Conservation (phyloP, 2,329 filamentous ascomycete genomes). For the Septoria linicola region DNA sequence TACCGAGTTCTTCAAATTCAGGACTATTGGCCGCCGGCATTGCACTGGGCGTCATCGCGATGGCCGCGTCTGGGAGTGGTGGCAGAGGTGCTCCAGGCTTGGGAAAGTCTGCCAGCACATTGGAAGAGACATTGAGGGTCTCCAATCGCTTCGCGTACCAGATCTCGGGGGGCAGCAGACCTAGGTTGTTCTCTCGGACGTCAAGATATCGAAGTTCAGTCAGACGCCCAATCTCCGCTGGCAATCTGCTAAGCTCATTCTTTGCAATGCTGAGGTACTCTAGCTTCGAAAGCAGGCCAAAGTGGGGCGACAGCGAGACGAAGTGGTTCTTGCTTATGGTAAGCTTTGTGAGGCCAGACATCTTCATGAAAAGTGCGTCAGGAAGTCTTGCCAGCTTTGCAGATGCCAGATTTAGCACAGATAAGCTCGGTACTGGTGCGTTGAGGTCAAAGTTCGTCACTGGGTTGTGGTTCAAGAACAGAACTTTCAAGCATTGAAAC, state of each 20-base stretch:
- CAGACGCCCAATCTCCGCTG: conserved; percentile 83
- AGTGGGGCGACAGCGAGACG: conserved; percentile 79
- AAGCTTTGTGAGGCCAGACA: conserved; percentile 82
- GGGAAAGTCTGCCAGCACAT: conserved; percentile 85
- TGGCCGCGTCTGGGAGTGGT: conserved; percentile 38
- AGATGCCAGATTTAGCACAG: conserved; percentile 83
- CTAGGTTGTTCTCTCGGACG: conserved; percentile 89
- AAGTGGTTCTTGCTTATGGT: conserved; percentile 95
- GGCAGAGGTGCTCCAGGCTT: conserved; percentile 70
- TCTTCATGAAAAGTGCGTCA: conserved; percentile 82
- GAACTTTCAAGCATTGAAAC: conserved; percentile 78
- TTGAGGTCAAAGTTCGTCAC: conserved; percentile 89
- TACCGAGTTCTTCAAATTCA: conserved; percentile 75
- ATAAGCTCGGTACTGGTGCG: conserved; percentile 73
- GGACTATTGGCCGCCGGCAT: conserved; percentile 54
- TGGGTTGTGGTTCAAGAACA: conserved; percentile 92
- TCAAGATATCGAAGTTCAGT: conserved; percentile 82
- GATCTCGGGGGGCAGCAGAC: conserved; percentile 83
- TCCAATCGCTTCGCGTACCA: conserved; percentile 93
- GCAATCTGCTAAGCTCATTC: conserved; percentile 81
- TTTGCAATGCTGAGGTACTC: conserved; percentile 93
- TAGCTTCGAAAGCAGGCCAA: conserved; percentile 77
- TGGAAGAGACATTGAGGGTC: conserved; percentile 91
- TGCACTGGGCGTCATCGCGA: conserved; percentile 44
- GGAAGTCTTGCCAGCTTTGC: conserved; percentile 85